phyloP scores from a whole-genome alignment of 225 moss, liverwort and hornwort genomes.

The Neckera pumila region DNA sequence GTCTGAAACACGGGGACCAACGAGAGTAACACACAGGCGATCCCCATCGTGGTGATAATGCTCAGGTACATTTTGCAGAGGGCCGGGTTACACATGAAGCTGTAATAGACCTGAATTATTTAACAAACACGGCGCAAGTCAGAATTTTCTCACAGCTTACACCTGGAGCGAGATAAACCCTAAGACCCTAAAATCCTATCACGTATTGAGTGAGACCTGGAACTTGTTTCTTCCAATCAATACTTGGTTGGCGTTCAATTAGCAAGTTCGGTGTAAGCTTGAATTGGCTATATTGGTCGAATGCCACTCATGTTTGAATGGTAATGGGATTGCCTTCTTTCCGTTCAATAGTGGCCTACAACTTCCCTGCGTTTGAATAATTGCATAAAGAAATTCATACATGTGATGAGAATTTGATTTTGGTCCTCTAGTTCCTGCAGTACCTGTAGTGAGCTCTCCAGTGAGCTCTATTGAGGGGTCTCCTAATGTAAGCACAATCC shows the following conservation, averaged over 20 bases:
- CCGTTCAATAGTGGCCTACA: background rate
- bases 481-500: background rate
- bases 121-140: background rate
- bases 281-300: background rate
- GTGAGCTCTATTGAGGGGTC: background rate
- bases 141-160: background rate
- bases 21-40: conserved; percentile 43
- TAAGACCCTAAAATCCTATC: background rate
- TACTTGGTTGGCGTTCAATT: background rate
- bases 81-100: conserved; percentile 64
- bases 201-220: background rate
- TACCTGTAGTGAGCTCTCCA: background rate
- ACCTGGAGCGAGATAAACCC: background rate
- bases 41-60: conserved; percentile 51
- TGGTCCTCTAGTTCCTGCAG: background rate
- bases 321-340: background rate
- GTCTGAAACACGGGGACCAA: conserved; percentile 65
- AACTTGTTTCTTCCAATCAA: background rate
- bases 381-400: background rate
- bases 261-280: background rate
- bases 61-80: conserved; percentile 50
- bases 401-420: background rate
- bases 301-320: background rate
- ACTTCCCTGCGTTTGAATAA: background rate
- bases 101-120: conserved; percentile 50